Evolutionary conservation across 1,284 basidiomycete species (phyloP).

Genomic region (Gymnopus androsaceus): DNA sequence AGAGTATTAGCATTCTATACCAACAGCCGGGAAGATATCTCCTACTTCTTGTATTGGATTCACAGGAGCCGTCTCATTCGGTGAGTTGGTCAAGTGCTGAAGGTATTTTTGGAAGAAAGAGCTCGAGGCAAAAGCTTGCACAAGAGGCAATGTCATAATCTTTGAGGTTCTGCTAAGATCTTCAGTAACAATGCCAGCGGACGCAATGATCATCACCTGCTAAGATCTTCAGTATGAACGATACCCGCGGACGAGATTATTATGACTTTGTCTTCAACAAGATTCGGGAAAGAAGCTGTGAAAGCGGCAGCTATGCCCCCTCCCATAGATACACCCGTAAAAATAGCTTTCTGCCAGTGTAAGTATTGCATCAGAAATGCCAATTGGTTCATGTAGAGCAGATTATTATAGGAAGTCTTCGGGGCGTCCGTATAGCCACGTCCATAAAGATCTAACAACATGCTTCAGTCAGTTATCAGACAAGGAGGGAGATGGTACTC

Average conservation of each 20-base stretch:
- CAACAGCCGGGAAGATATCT: neutral
- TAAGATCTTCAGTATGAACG: constrained; percentile 33
- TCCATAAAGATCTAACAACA: constrained; percentile 66
- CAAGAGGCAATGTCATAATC: constrained; percentile 70
- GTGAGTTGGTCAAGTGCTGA: constrained; percentile 44
- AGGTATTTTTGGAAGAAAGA: constrained; percentile 44
- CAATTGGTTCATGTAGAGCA: constrained; percentile 73
- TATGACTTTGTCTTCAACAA: constrained; percentile 63
- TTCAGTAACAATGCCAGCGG: constrained; percentile 58
- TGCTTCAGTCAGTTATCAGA: constrained; percentile 10
- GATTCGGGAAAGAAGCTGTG: constrained; percentile 65
- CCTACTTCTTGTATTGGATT: constrained; percentile 37
- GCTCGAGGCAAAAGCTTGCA: constrained; percentile 64
- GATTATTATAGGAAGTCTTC: constrained; percentile 59
- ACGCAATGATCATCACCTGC: constrained; percentile 64
- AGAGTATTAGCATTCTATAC: neutral
- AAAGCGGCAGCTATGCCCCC: constrained; percentile 74
- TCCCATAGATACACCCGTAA: constrained; percentile 78
- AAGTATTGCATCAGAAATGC: constrained; percentile 78
- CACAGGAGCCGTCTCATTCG: constrained; percentile 17
- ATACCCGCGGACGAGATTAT: constrained; percentile 70
- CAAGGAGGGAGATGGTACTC: constrained; percentile 17
- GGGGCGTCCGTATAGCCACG: constrained; percentile 81
- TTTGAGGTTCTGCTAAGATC: constrained; percentile 72
- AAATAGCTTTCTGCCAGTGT: constrained; percentile 62